Percentiles rank a stretch among this genome's conserved stretches.
These are phyloP conservation scores for Gastrolobium bilobum DNA, from an alignment of 306 rosid species.

Conservation along the genomic window DNA sequence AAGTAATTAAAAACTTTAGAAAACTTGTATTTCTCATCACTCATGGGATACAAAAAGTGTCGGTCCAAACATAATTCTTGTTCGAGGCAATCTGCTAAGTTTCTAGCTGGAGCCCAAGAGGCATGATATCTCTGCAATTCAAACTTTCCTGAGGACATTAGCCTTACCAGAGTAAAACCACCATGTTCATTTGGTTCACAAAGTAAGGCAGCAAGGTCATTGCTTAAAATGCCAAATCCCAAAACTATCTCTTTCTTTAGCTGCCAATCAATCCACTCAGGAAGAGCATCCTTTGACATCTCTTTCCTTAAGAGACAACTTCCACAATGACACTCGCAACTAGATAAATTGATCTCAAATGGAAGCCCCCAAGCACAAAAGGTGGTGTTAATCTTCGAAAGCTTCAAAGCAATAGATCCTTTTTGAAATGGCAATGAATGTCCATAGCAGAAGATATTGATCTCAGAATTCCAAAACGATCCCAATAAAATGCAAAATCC, in stretches of 20 bases:
- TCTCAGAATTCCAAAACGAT: conserved; percentile 71
- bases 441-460: conserved; percentile 71
- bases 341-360: conserved; percentile 59
- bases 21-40: conserved; percentile 62
- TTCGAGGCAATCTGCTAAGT: conserved; percentile 49
- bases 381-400: conserved; percentile 48
- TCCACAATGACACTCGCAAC: conserved; percentile 62
- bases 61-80: conserved; percentile 48
- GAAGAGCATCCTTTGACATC: conserved; percentile 66
- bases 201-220: conserved; percentile 58
- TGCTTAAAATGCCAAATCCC: conserved; percentile 70
- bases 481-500: conserved; percentile 80
- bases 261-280: conserved; percentile 82
- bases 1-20: conserved; percentile 51
- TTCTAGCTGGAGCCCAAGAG: conserved; percentile 51
- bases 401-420: conserved; percentile 52
- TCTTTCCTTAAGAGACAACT: conserved; percentile 71
- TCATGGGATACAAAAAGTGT: conserved; percentile 49
- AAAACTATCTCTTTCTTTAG: conserved; percentile 74
- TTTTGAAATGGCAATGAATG: conserved; percentile 52
- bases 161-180: conserved; percentile 73
- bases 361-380: conserved; percentile 79
- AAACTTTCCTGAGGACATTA: conserved; percentile 72
- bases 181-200: conserved; percentile 65
- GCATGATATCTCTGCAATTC: conserved; percentile 76